These are phyloP conservation scores for Fusarium scirpi DNA, from an alignment of 2,329 filamentous ascomycete species.

Conservation along the genomic window DNA sequence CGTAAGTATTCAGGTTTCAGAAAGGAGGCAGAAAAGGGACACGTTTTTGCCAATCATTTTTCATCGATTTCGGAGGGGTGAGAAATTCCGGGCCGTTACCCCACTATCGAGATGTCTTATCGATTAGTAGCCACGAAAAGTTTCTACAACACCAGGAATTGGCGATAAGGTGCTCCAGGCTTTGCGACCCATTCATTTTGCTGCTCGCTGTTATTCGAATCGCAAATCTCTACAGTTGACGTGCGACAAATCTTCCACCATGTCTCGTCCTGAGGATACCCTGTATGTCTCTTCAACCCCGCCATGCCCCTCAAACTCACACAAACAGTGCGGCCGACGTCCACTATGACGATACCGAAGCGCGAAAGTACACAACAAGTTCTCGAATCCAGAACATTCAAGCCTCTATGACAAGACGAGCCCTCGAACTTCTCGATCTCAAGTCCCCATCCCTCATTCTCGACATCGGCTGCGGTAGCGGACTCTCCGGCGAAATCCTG, in stretches of 20 bases:
- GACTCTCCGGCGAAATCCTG: conserved; percentile 93
- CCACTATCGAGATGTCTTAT: conserved; percentile 36
- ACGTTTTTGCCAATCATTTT: conserved; percentile 43
- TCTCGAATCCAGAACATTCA: conserved; percentile 97
- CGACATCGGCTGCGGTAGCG: conserved; percentile 96
- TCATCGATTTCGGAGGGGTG: neutral
- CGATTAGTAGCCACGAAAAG: conserved; percentile 49
- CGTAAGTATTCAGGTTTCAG: conserved; percentile 21
- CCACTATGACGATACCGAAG: conserved; percentile 96
- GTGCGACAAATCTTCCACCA: conserved; percentile 58
- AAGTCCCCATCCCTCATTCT: conserved; percentile 85
- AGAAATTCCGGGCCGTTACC: conserved; percentile 12
- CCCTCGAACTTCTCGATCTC: conserved; percentile 90
- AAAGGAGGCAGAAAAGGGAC: conserved; percentile 31
- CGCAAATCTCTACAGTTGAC: neutral
- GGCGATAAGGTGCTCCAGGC: conserved; percentile 19
- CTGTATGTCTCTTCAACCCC: conserved; percentile 68
- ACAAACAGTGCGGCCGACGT: conserved; percentile 84
- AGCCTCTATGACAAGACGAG: conserved; percentile 91
- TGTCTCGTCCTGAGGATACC: conserved; percentile 97
- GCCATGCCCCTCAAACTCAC: conserved; percentile 46
- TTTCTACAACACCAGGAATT: conserved; percentile 31
- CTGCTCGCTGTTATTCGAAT: neutral
- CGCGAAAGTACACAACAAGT: conserved; percentile 96
- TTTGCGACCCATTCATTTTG: neutral